Conservation (phyloP, 1,284 basidiomycete genomes). For the Microbotryomycetes sp. region DNA sequence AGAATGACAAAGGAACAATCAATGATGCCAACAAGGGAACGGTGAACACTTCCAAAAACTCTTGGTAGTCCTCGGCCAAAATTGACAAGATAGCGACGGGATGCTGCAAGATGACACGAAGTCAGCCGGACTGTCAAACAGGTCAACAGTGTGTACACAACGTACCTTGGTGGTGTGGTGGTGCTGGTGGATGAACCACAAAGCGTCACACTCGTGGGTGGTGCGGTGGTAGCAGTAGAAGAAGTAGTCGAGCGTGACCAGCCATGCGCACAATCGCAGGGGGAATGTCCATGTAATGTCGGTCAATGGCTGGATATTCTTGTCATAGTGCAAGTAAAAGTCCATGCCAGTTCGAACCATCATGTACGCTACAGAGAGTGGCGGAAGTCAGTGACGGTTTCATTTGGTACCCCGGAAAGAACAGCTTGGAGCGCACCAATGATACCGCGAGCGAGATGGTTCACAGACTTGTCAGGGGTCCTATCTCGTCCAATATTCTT, state of each 20-base stretch:
- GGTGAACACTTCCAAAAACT: background rate
- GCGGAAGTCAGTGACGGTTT: background rate
- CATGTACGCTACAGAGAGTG: background rate
- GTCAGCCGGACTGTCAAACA: too few relatives aligned
- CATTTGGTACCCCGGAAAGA: background rate
- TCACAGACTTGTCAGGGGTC: slow-evolving; percentile 2
- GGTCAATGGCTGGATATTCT: background rate
- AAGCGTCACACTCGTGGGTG: slow-evolving; percentile 17
- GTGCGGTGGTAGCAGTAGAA: slow-evolving; percentile 18
- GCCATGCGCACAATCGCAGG: background rate
- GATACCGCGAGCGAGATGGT: background rate
- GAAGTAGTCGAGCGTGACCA: slow-evolving; percentile 1
- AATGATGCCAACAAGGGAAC: slow-evolving; percentile 1
- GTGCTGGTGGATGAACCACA: slow-evolving; percentile 17
- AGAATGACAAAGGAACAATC: background rate
- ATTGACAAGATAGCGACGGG: background rate
- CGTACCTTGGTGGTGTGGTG: background rate
- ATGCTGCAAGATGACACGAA: too few relatives aligned
- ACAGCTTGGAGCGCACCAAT: background rate
- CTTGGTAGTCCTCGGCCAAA: slow-evolving; percentile 1
- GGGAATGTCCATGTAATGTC: slow-evolving; percentile 2
- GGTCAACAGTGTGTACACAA: too few relatives aligned
- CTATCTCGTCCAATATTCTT: slow-evolving; percentile 4
- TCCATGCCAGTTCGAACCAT: background rate
- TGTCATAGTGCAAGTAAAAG: slow-evolving; percentile 2